A percentile compares a stretch with the other conserved stretches of the same genome.
phyloP scores from a whole-genome alignment of 1,139 yeast genomes.

The Yamadazyma triangularis region DNA sequence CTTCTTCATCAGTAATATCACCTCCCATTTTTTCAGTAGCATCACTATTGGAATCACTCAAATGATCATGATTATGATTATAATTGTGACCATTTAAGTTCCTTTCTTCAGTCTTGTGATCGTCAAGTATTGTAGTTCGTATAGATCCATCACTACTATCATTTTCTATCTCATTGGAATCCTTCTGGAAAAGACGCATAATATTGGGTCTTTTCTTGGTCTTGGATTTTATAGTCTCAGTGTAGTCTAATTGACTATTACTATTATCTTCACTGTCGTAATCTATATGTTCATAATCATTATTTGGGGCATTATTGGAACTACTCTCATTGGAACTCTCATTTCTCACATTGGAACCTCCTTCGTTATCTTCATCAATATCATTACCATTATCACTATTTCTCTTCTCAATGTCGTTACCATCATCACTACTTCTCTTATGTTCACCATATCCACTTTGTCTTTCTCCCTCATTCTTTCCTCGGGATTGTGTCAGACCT shows the following conservation, averaged over 20 bases:
- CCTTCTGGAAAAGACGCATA: slow-evolving; percentile 10
- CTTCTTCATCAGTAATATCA: neutral
- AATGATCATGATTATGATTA: neutral
- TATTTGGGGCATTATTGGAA: no score
- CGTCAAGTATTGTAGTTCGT: slow-evolving; percentile 8
- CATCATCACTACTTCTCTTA: neutral
- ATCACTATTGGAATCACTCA: slow-evolving; percentile 7
- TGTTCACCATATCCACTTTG: neutral
- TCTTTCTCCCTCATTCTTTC: neutral
- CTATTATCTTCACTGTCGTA: neutral
- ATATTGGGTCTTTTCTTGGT: slow-evolving; percentile 7
- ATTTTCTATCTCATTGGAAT: slow-evolving; percentile 7
- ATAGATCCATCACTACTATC: slow-evolving; percentile 13
- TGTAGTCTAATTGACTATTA: slow-evolving; percentile 2
- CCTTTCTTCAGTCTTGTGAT: no score
- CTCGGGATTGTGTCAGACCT: no score
- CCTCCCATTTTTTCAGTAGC: no score
- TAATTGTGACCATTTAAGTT: no score
- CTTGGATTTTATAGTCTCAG: slow-evolving; percentile 5
- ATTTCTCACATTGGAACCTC: no score
- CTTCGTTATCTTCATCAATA: slow-evolving; percentile 2
- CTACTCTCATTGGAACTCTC: no score
- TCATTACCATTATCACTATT: slow-evolving; percentile 2
- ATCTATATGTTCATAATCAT: neutral
- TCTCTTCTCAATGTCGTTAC: slow-evolving; percentile 3